Evolutionary conservation across 2,329 filamentous ascomycete species (phyloP).

Genomic region (Camptophora hylomeconis): DNA sequence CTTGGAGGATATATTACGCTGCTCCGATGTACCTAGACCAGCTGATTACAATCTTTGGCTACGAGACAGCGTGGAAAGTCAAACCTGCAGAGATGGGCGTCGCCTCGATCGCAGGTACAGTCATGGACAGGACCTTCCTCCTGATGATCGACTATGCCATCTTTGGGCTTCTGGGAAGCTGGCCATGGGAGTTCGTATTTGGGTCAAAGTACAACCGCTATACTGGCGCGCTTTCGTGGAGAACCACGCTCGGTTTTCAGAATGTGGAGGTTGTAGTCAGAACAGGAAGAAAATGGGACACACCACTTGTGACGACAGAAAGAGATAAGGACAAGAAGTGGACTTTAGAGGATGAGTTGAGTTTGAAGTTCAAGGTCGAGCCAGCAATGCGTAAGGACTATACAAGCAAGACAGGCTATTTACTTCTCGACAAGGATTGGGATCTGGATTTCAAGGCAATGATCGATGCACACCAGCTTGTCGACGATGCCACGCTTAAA

Average conservation of each 20-base stretch:
- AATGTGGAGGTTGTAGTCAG: conserved; percentile 70
- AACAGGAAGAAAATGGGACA: conserved; percentile 61
- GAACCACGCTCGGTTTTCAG: conserved; percentile 62
- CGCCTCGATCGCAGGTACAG: conserved; percentile 41
- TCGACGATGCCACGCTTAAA: conserved; percentile 40
- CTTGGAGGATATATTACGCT: conserved; percentile 56
- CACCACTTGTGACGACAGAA: conserved; percentile 24
- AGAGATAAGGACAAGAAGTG: conserved; percentile 17
- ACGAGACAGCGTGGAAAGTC: conserved; percentile 54
- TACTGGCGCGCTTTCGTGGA: conserved; percentile 56
- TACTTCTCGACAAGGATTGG: conserved; percentile 75
- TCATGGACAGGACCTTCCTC: conserved; percentile 47
- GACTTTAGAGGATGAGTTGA: conserved; percentile 39
- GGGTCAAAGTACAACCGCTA: conserved; percentile 41
- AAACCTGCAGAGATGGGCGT: conserved; percentile 44
- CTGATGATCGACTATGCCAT: conserved; percentile 65
- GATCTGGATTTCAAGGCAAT: conserved; percentile 77
- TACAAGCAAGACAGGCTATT: conserved; percentile 71
- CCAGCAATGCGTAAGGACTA: conserved; percentile 56
- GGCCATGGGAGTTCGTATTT: conserved; percentile 60
- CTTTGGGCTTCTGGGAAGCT: conserved; percentile 55
- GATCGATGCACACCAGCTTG: conserved; percentile 56
- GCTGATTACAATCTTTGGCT: conserved; percentile 50
- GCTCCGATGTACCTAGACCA: conserved; percentile 61
- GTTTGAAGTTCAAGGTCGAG: conserved; percentile 43